Conservation (phyloP, 2,329 filamentous ascomycete genomes). For the Byssochlamys sp. region DNA sequence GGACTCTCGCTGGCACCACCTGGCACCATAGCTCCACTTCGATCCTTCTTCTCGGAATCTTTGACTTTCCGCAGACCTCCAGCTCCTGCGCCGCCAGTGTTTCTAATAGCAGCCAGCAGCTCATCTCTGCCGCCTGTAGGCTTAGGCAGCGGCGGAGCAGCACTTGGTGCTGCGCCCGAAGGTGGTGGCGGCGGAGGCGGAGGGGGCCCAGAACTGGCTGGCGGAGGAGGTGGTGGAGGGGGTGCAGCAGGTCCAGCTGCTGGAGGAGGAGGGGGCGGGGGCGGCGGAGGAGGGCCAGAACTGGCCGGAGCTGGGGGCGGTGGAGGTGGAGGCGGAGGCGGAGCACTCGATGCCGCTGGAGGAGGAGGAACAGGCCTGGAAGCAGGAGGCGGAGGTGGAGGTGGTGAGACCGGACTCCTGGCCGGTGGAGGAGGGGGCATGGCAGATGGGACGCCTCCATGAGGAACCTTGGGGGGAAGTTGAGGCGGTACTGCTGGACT, state of each 20-base stretch:
- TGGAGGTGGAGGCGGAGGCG: conserved; percentile 33
- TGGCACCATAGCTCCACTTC: conserved; percentile 36
- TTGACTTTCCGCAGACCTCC: conserved; percentile 38
- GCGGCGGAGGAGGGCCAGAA: conserved; percentile 17
- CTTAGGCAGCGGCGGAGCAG: conserved; percentile 35
- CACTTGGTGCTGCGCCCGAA: conserved; percentile 28
- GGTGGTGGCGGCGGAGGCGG: conserved; percentile 39
- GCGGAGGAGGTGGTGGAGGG: conserved; percentile 33
- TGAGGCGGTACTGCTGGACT: conserved; percentile 41
- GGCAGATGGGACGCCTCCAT: conserved; percentile 21
- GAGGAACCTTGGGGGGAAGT: conserved; percentile 36
- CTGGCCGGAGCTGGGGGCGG: conserved; percentile 18
- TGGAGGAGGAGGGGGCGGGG: conserved; percentile 37
- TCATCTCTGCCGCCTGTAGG: conserved; percentile 31
- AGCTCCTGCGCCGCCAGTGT: conserved; percentile 47
- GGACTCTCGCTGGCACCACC: conserved; percentile 49
- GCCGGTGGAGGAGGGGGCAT: conserved; percentile 48
- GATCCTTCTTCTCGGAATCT: conserved; percentile 38
- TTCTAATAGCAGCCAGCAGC: conserved; percentile 39
- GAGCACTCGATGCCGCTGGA: conserved; percentile 26
- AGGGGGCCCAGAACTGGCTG: conserved; percentile 27
- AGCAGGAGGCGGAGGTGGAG: conserved; percentile 38
- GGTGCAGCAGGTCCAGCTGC: conserved; percentile 20
- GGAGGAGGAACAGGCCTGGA: conserved; percentile 19
- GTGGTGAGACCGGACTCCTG: conserved; percentile 27